Percentiles rank a stretch among this genome's conserved stretches.
Conservation (phyloP, 306 rosid genomes). For the Lathyrus sativus region DNA sequence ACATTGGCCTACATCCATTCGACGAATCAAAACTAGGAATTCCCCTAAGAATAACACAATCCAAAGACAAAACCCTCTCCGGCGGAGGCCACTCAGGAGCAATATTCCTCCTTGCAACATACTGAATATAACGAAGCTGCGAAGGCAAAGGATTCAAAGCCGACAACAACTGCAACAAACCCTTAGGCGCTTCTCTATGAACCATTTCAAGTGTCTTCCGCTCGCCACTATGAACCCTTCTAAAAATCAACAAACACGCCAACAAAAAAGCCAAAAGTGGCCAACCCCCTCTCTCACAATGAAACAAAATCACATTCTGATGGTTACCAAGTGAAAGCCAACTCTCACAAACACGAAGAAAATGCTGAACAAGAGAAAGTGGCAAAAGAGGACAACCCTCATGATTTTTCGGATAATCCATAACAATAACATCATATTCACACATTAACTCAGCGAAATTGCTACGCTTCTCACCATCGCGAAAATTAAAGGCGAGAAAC, state of each 20-base stretch:
- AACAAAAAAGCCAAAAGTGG: slow-evolving; percentile 86
- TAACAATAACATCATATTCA: slow-evolving; percentile 74
- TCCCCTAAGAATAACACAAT: slow-evolving; percentile 84
- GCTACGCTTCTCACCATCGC: slow-evolving; percentile 82
- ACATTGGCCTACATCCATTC: slow-evolving; percentile 84
- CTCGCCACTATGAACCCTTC: slow-evolving; percentile 75
- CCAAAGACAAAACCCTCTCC: slow-evolving; percentile 87
- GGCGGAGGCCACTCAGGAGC: slow-evolving; percentile 92
- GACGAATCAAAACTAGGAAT: slow-evolving; percentile 81
- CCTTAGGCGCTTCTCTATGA: slow-evolving; percentile 93
- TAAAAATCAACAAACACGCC: slow-evolving; percentile 70
- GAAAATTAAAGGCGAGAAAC: slow-evolving; percentile 87
- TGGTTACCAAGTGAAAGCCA: slow-evolving; percentile 75
- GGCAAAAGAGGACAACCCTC: slow-evolving; percentile 96
- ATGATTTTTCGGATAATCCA: slow-evolving; percentile 94
- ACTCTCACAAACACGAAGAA: slow-evolving; percentile 84
- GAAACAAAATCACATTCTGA: slow-evolving; percentile 74
- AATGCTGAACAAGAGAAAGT: slow-evolving; percentile 80
- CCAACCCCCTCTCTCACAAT: slow-evolving; percentile 98
- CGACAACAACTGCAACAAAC: slow-evolving; percentile 78
- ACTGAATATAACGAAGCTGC: slow-evolving; percentile 91
- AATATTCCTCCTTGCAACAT: slow-evolving; percentile 88
- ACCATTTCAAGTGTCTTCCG: slow-evolving; percentile 84
- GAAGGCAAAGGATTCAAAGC: slow-evolving; percentile 92
- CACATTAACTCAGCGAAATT: slow-evolving; percentile 68